These are phyloP conservation scores for Gossypium davidsonii DNA, from an alignment of 441 rosid species.

Conservation along the genomic window DNA sequence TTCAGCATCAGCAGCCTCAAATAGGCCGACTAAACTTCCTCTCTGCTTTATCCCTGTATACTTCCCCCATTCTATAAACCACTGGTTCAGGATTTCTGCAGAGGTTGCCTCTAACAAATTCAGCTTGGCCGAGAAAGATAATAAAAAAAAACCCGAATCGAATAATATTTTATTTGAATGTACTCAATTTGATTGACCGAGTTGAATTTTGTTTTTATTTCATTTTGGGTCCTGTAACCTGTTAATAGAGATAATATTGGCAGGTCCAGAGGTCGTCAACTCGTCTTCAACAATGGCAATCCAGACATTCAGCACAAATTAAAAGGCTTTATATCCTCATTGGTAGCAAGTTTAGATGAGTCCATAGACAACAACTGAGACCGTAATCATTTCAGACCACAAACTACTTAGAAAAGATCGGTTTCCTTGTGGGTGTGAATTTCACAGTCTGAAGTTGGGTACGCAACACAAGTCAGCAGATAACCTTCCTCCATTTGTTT, in stretches of 20 bases:
- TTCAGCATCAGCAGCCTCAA: too few relatives aligned
- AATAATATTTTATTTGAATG: too few relatives aligned
- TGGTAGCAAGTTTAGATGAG: background rate
- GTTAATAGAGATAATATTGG: background rate
- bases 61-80: background rate
- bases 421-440: constrained; percentile 76
- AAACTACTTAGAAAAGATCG: constrained; percentile 43
- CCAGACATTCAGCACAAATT: background rate
- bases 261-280: background rate
- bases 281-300: background rate
- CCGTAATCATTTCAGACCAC: constrained; percentile 4
- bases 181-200: too few relatives aligned
- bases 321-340: background rate
- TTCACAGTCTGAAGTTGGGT: constrained; percentile 68
- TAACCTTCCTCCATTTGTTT: constrained; percentile 48
- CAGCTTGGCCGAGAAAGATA: too few relatives aligned
- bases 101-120: too few relatives aligned
- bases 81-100: background rate
- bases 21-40: too few relatives aligned
- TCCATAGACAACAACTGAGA: background rate
- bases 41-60: too few relatives aligned
- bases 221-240: background rate
- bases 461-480: constrained; percentile 69
- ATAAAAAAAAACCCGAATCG: too few relatives aligned
- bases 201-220: background rate